Evolutionary conservation across 192 early-diverging fungal genomes (phyloP).

Genomic region (Gigaspora rosea): DNA sequence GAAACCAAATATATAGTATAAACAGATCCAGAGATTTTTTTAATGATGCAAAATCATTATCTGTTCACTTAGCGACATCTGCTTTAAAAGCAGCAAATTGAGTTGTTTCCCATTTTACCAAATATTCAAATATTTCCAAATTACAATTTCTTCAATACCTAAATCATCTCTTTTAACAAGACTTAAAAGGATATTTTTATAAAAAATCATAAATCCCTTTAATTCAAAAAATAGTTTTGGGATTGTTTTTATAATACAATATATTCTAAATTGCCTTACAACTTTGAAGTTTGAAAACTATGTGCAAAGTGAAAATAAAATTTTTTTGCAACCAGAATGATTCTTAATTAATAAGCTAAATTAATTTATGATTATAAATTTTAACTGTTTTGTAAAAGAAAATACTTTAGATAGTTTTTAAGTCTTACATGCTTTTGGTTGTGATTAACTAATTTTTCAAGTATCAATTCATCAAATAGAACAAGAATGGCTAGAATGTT

Average conservation of each 20-base stretch:
- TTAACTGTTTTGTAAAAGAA: too few relatives aligned
- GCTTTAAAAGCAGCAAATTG: too few relatives aligned
- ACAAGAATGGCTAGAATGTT: conserved; percentile 15
- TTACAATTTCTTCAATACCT: too few relatives aligned
- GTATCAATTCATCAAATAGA: conserved; percentile 16
- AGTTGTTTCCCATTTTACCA: too few relatives aligned
- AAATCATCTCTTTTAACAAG: too few relatives aligned
- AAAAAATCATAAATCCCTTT: too few relatives aligned
- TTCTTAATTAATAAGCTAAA: conserved; percentile 16
- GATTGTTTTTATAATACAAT: background rate
- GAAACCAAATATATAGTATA: conserved; percentile 2
- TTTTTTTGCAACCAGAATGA: conserved; percentile 3
- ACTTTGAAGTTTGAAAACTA: background rate
- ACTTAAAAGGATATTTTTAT: too few relatives aligned
- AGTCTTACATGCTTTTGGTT: background rate
- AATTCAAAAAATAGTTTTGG: background rate
- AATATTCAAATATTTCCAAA: too few relatives aligned
- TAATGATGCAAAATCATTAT: background rate
- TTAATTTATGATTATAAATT: too few relatives aligned
- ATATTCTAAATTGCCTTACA: conserved; percentile 26
- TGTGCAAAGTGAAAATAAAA: background rate
- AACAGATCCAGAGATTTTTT: background rate
- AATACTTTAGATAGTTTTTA: too few relatives aligned
- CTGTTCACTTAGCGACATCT: too few relatives aligned
- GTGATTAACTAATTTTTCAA: conserved; percentile 17